Evolutionary conservation across 768 basidiomycete genomes (phyloP).

Genomic region (Lyophyllum atratum): DNA sequence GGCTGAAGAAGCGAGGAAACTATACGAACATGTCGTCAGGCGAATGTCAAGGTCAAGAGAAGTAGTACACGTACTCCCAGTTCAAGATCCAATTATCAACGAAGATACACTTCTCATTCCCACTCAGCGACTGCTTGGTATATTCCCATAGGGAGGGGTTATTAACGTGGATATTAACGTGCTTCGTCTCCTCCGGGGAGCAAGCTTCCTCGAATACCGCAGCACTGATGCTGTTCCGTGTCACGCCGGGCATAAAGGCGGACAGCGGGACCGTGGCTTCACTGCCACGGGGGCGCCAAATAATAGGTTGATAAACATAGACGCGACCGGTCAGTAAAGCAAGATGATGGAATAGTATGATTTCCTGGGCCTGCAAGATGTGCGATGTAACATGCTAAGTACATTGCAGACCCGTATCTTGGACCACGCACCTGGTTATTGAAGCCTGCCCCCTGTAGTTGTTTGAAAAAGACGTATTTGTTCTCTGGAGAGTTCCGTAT

Average conservation of each 20-base stretch:
- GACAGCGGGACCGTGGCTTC: constrained; percentile 42
- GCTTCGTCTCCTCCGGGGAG: constrained; percentile 35
- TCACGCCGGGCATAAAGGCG: constrained; percentile 43
- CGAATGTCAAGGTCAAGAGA: neutral
- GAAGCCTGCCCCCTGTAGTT: constrained; percentile 50
- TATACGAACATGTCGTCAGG: constrained; percentile 10
- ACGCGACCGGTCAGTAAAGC: constrained; percentile 38
- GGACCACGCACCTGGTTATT: constrained; percentile 42
- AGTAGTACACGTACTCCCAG: constrained; percentile 36
- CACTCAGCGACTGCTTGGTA: constrained; percentile 31
- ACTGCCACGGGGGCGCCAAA: constrained; percentile 46
- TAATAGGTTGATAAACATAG: constrained; percentile 47
- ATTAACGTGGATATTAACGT: constrained; percentile 30
- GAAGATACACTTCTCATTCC: constrained; percentile 40
- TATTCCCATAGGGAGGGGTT: constrained; percentile 37
- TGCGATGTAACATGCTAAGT: neutral
- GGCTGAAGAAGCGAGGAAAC: constrained; percentile 41
- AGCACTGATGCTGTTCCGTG: constrained; percentile 36
- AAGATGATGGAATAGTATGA: constrained; percentile 46
- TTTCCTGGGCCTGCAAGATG: constrained; percentile 41
- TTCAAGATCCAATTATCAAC: constrained; percentile 46
- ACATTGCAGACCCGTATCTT: neutral
- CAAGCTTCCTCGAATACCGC: constrained; percentile 42
- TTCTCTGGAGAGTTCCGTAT: constrained; percentile 25
- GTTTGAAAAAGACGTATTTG: constrained; percentile 45